A percentile compares a stretch with the other conserved stretches of the same genome.
These are phyloP conservation scores for Elongisporangium prolatum DNA, from an alignment of 352 stramenopile genomes.

Conservation along the genomic window DNA sequence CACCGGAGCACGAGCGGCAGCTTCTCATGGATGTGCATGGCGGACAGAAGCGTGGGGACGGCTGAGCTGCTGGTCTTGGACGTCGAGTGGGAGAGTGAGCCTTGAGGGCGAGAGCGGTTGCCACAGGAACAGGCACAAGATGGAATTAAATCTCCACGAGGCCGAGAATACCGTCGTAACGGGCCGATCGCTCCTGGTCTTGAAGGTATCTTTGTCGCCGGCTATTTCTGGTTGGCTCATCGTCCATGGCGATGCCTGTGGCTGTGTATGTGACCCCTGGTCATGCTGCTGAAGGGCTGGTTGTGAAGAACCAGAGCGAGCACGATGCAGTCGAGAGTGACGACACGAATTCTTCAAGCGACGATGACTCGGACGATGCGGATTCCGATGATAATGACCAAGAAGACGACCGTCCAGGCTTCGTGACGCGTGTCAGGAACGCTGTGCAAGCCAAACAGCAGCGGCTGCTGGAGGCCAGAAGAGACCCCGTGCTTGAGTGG, in stretches of 20 bases:
- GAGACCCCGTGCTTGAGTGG: constrained; percentile 49
- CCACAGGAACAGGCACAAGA: not conserved
- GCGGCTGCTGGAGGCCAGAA: constrained; percentile 27
- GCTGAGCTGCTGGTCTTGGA: not conserved
- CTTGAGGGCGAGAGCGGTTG: not conserved
- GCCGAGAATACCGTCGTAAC: not conserved
- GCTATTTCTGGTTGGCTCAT: not conserved
- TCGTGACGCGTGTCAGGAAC: constrained; percentile 16
- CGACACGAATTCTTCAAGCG: constrained; percentile 12
- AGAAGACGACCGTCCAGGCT: constrained; percentile 17
- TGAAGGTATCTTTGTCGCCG: not conserved
- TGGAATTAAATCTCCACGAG: not conserved
- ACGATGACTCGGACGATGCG: constrained; percentile 21
- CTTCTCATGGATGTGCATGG: constrained; percentile 30
- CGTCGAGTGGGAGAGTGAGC: not conserved
- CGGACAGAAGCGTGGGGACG: not conserved
- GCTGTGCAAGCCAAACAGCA: constrained; percentile 33
- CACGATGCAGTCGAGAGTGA: constrained; percentile 1
- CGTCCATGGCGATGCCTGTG: not conserved
- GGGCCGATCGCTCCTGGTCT: not conserved
- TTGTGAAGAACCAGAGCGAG: not conserved
- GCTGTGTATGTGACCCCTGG: not conserved
- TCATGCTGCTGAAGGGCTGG: not conserved
- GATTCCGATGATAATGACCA: no score
- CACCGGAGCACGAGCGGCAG: constrained; percentile 34